phyloP scores from a whole-genome alignment of 768 basidiomycete genomes.

The Kwoniella bestiolae region DNA sequence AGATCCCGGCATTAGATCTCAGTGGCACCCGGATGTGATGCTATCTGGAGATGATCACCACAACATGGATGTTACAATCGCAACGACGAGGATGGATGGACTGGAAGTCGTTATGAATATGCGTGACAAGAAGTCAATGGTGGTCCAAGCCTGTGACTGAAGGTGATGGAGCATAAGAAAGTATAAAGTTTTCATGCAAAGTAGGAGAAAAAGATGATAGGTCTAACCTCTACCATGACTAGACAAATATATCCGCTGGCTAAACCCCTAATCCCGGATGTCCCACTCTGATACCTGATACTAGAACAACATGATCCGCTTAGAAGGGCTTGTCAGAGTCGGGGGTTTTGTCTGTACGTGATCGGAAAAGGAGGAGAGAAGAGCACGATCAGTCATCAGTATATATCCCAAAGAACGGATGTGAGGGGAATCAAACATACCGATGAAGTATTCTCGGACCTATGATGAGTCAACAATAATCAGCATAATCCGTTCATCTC shows the following conservation, averaged over 20 bases:
- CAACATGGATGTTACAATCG: too few relatives aligned
- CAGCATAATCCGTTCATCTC: background rate
- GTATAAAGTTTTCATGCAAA: constrained; percentile 7
- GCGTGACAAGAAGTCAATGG: background rate
- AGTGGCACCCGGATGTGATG: constrained; percentile 4
- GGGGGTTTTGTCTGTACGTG: constrained; percentile 45
- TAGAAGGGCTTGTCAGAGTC: constrained; percentile 56
- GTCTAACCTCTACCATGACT: constrained; percentile 1
- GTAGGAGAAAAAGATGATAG: too few relatives aligned
- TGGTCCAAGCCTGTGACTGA: background rate
- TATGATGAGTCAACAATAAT: background rate
- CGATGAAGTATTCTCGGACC: constrained; percentile 33
- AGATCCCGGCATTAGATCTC: background rate
- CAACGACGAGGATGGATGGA: too few relatives aligned
- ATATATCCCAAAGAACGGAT: background rate
- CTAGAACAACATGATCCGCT: background rate
- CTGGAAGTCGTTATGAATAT: too few relatives aligned
- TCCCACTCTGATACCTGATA: background rate
- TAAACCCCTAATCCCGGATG: background rate
- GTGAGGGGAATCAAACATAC: constrained; percentile 18
- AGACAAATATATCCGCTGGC: constrained; percentile 1
- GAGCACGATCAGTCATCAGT: background rate
- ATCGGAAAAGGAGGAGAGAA: background rate
- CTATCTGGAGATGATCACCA: too few relatives aligned
- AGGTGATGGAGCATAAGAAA: background rate